Base-by-base conservation (phyloP, 495 filamentous ascomycete species). In the Margaritispora aquatica region DNA sequence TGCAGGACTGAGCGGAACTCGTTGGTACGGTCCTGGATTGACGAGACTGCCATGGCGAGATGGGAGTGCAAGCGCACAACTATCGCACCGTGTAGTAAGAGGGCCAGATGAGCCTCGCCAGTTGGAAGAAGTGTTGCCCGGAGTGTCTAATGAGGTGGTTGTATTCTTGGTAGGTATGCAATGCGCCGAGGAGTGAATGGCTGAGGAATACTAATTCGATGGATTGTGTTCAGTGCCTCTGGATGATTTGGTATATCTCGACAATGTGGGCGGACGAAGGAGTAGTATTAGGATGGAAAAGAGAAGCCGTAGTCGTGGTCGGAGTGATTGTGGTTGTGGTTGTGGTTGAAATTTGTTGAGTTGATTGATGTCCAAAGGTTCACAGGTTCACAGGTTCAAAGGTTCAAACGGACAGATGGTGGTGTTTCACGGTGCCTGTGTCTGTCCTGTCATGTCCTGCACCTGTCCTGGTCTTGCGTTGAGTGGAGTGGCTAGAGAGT, bases 1-100 rank as follows among this genome's bases (percentile, higher is more conserved):
- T 80, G 78, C 51, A 97, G 82, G 69, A 97, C 92, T 61, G 90
- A 85, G 66, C 86, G 87, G 77, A 98, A 98, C 76, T 98, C 94
- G 69, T 80, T 80, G 55, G 94, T 98, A 66, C 94, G 89, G 75
- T 98, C 94, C 80, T 98, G 95, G 73, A 97, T 96, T 46, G 90
- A 91, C 19, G 73, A 54, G 66, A 80, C 73, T 48, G 77, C 80
- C 78, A 82, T 81, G 19, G 50, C 65, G 68, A 60, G 20, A 44
- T 17, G 3, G 38, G 7, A 44, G 38, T 44, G 38, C 38, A 17
- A 8, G 38, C 38, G 29, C 29, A 34, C 5, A 44, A n/a, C 17
- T 44, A 44, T 44, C 38, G 38, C 38, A n/a, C 38, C 3, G 38
- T n/a, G 38, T 17, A n/a, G 19, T 3, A 17, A 44, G 3, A n/a